These are phyloP conservation scores for Paulownia fortunei DNA, from an alignment of 257 asterid genomes.

Conservation along the genomic window DNA sequence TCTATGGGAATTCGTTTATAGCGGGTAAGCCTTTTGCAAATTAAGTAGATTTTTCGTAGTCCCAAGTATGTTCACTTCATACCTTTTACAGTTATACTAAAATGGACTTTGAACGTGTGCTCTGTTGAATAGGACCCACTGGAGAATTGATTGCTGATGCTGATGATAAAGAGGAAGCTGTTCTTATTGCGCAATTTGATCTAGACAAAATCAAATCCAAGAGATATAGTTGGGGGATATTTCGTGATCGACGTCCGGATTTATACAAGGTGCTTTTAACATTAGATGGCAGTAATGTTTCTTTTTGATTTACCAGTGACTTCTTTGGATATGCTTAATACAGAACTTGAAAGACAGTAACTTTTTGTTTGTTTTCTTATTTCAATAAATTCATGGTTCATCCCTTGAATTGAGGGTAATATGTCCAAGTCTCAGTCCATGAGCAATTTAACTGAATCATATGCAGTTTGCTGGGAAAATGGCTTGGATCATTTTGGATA, in stretches of 20 bases:
- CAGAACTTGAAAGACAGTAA: background rate
- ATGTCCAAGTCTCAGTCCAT: slow-evolving; percentile 21
- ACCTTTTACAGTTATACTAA: background rate
- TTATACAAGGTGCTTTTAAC: slow-evolving; percentile 92
- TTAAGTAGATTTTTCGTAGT: background rate
- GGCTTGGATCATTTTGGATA: background rate
- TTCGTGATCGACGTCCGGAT: slow-evolving; percentile 95
- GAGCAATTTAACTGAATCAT: slow-evolving; percentile 5
- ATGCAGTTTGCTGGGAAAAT: background rate
- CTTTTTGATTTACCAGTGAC: slow-evolving; percentile 38
- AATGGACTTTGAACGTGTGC: slow-evolving; percentile 24
- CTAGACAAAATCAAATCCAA: slow-evolving; percentile 77
- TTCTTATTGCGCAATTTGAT: slow-evolving; percentile 82
- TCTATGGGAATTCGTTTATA: slow-evolving; percentile 91
- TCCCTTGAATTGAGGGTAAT: background rate
- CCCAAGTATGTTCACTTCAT: background rate
- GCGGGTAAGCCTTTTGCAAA: slow-evolving; percentile 62
- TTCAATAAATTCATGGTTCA: background rate
- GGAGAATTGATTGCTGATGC: slow-evolving; percentile 83
- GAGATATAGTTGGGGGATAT: slow-evolving; percentile 88
- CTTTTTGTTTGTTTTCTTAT: background rate
- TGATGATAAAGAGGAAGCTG: slow-evolving; percentile 81
- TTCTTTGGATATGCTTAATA: background rate
- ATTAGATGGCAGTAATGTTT: slow-evolving; percentile 72
- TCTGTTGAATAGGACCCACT: slow-evolving; percentile 66